Evolutionary conservation across 2,329 filamentous ascomycete genomes (phyloP).

Genomic region (Clonostachys byssicola): DNA sequence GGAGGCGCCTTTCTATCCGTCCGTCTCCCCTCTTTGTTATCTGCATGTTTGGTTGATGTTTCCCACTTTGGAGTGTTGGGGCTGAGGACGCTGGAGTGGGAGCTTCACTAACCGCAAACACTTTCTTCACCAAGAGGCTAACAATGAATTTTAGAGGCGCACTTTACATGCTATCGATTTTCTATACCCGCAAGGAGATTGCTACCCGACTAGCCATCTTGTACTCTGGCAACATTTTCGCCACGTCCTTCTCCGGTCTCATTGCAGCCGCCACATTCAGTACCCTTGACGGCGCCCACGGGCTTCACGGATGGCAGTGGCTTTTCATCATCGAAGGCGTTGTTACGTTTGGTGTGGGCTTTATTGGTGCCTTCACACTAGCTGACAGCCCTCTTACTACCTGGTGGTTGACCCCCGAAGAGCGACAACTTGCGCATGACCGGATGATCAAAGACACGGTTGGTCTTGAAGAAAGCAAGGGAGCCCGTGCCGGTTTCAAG

Average conservation of each 20-base stretch:
- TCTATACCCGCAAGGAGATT: conserved; percentile 60
- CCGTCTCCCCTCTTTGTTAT: background rate
- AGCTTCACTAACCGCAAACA: background rate
- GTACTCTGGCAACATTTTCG: conserved; percentile 57
- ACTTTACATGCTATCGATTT: conserved; percentile 23
- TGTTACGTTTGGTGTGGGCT: conserved; percentile 18
- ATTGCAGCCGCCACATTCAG: conserved; percentile 53
- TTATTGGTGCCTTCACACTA: conserved; percentile 23
- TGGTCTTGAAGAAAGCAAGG: conserved; percentile 24
- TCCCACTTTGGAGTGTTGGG: background rate
- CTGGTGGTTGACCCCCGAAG: conserved; percentile 22
- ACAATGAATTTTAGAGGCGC: conserved; percentile 44
- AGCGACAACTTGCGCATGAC: conserved; percentile 34
- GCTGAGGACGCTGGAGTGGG: background rate
- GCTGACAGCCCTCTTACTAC: conserved; percentile 31
- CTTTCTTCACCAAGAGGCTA: conserved; percentile 28
- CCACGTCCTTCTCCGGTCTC: conserved; percentile 59
- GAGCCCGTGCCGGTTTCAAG: conserved; percentile 14
- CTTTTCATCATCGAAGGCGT: conserved; percentile 55
- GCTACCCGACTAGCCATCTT: conserved; percentile 53
- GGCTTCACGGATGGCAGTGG: conserved; percentile 58
- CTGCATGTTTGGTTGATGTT: conserved; percentile 27
- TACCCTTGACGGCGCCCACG: conserved; percentile 28
- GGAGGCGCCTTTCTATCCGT: conserved; percentile 51
- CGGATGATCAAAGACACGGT: conserved; percentile 26